Evolutionary conservation across 345 rosid genomes (phyloP).

Genomic region (Stellera chamaejasme): DNA sequence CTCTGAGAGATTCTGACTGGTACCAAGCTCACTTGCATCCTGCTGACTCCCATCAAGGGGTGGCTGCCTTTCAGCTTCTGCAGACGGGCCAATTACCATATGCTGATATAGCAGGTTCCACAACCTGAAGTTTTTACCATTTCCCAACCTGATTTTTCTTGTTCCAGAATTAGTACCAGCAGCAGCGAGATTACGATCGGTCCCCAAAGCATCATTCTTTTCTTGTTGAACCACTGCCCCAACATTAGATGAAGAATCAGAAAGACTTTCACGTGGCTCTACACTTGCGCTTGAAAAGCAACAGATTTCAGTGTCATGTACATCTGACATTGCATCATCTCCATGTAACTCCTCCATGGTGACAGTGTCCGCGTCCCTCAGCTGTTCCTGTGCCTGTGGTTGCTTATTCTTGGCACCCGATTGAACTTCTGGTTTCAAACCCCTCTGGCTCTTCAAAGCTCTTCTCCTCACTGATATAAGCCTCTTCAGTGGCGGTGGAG

Average conservation of each 20-base stretch:
- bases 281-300: constrained; percentile 1
- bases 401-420: constrained; percentile 24
- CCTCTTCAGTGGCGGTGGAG: constrained; percentile 45
- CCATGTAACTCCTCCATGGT: constrained; percentile 2
- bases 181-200: constrained; percentile 6
- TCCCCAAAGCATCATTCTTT: constrained; percentile 12
- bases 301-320: not conserved
- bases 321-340: constrained; percentile 3
- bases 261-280: not conserved
- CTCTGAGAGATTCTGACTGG: constrained; percentile 13
- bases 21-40: constrained; percentile 10
- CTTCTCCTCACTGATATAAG: constrained; percentile 59
- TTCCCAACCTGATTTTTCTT: constrained; percentile 26
- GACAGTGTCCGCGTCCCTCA: too few species aligned
- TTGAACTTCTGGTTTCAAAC: constrained; percentile 27
- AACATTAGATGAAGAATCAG: constrained; percentile 2
- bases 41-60: constrained; percentile 14
- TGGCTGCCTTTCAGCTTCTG: constrained; percentile 25
- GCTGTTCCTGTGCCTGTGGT: constrained; percentile 13
- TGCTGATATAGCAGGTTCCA: constrained; percentile 74
- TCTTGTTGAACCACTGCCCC: constrained; percentile 17
- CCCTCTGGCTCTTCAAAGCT: constrained; percentile 36
- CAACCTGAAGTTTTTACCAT: constrained; percentile 41
- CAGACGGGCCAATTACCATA: constrained; percentile 56
- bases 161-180: constrained; percentile 11